Conservation (phyloP, 2,329 filamentous ascomycete genomes). For the Diaporthe citrichinensis region DNA sequence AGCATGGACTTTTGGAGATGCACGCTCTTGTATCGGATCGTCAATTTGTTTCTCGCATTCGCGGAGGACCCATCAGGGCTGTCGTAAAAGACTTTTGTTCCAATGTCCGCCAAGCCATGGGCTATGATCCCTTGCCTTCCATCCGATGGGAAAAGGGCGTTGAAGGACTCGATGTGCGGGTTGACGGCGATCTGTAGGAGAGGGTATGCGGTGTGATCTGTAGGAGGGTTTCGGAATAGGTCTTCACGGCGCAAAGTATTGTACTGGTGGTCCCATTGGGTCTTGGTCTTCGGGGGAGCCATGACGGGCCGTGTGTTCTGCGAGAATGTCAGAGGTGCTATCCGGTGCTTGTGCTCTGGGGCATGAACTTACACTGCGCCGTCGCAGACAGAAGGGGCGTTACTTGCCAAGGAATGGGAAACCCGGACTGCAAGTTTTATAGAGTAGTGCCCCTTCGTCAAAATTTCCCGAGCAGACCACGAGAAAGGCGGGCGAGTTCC, state of each 20-base stretch:
- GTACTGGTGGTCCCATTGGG: slow-evolving; percentile 87
- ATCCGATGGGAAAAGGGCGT: slow-evolving; percentile 83
- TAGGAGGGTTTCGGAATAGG: slow-evolving; percentile 90
- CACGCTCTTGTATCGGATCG: slow-evolving; percentile 84
- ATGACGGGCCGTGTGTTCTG: slow-evolving; percentile 54
- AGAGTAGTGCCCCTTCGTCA: slow-evolving; percentile 5
- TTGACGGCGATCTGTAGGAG: slow-evolving; percentile 86
- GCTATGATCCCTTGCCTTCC: slow-evolving; percentile 73
- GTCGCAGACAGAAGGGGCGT: slow-evolving; percentile 27
- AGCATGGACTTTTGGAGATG: slow-evolving; percentile 86
- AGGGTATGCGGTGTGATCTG: slow-evolving; percentile 89
- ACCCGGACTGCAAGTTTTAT: background rate
- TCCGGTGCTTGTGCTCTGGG: background rate
- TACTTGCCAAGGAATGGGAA: background rate
- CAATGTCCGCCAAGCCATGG: slow-evolving; percentile 88
- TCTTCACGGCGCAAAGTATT: slow-evolving; percentile 88
- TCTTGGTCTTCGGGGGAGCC: slow-evolving; percentile 70
- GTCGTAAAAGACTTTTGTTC: slow-evolving; percentile 88
- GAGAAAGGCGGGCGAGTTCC: background rate
- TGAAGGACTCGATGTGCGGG: slow-evolving; percentile 96
- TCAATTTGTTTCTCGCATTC: slow-evolving; percentile 79
- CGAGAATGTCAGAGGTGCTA: slow-evolving; percentile 8
- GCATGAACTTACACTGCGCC: slow-evolving; percentile 32
- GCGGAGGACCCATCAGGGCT: slow-evolving; percentile 76
- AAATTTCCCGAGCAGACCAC: background rate